Base-by-base conservation (phyloP, 2,329 filamentous ascomycete genomes). In the Ceratocystis huliohia region DNA sequence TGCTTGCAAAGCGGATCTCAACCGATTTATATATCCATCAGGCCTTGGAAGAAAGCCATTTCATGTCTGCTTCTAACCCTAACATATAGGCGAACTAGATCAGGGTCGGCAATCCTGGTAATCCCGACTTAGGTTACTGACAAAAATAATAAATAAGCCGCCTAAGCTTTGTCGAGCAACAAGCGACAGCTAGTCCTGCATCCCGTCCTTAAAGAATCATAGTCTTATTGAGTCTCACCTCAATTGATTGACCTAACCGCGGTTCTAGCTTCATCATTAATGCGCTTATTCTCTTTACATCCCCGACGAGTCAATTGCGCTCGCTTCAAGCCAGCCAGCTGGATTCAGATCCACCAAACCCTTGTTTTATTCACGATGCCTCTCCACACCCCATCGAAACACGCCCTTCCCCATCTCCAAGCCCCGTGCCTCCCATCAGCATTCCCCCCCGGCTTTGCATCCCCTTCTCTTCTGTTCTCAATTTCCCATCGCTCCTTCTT, bases 401-500 rank as follows among this genome's bases (percentile, higher is more conserved):
- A 10, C 8, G 22, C 10, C 7, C 50, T 56, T 15, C 10, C 20
- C 22, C 50, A 7, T 3, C 25, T 28, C 3, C 37, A 41, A 5
- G 50, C 50, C 25, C 20, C 22, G 2, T 20, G 46, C 33, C 45
- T 48, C 25, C 61, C 46, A 59, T 57, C 44, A 6, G 64, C 20
- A 6, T 48, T 22, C 3, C 46, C n/a, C 50, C 20, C 50, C 22
- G 22, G 20, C 25, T 5, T 15, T 25, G 50, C 50, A 15, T 45
- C 33, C 46, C 7, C 17, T 37, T 37, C 50, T 22, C 61, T 37
- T 45, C 28, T 44, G 44, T 15, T 64, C 20, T 33, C 48, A 10
- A 30, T 37, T 33, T 10, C 50, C 30, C 6, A 2, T 46, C 63
- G 65, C 65, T 53, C 63, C 48, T 70, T 48, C 61, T 71, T 62